Evolutionary conservation across 208 protist genomes (phyloP).

Genomic region (Leishmania major): DNA sequence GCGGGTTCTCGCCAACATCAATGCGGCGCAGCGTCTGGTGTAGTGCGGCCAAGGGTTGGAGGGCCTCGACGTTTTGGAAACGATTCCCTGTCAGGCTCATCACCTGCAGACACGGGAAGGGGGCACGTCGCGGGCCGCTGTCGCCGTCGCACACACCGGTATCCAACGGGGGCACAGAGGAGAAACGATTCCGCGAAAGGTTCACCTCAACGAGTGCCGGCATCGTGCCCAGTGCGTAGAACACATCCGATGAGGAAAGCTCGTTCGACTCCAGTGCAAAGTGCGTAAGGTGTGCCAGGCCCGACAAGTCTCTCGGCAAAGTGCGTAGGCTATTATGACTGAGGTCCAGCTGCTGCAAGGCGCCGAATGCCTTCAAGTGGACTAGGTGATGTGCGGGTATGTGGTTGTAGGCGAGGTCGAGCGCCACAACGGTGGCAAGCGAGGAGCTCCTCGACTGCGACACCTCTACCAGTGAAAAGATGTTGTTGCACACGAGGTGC

Average conservation of each 20-base stretch:
- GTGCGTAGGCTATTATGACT: conserved; percentile 77
- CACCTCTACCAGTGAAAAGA: conserved; percentile 49
- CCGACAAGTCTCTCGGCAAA: conserved; percentile 72
- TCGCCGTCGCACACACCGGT: neutral
- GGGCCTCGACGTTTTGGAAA: conserved; percentile 39
- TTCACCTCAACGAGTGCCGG: conserved; percentile 85
- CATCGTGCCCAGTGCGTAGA: conserved; percentile 80
- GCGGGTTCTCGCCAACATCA: conserved; percentile 66
- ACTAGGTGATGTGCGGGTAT: conserved; percentile 62
- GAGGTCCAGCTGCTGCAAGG: conserved; percentile 79
- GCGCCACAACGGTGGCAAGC: conserved; percentile 40
- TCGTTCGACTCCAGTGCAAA: conserved; percentile 83
- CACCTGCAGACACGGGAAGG: conserved; percentile 75
- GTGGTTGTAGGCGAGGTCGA: conserved; percentile 89
- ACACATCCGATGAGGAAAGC: conserved; percentile 52
- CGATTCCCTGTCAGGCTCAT: conserved; percentile 70
- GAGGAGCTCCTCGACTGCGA: conserved; percentile 28
- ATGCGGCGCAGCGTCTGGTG: conserved; percentile 67
- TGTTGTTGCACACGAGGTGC: conserved; percentile 82
- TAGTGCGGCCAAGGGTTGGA: conserved; percentile 62
- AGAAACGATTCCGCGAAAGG: conserved; percentile 78
- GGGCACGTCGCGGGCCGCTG: conserved; percentile 41
- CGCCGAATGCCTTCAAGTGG: conserved; percentile 63
- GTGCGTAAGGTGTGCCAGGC: conserved; percentile 77
- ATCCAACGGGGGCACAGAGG: conserved; percentile 54